These are phyloP conservation scores for Paradendryphiella salina DNA, from an alignment of 2,329 filamentous ascomycete species.

Conservation along the genomic window DNA sequence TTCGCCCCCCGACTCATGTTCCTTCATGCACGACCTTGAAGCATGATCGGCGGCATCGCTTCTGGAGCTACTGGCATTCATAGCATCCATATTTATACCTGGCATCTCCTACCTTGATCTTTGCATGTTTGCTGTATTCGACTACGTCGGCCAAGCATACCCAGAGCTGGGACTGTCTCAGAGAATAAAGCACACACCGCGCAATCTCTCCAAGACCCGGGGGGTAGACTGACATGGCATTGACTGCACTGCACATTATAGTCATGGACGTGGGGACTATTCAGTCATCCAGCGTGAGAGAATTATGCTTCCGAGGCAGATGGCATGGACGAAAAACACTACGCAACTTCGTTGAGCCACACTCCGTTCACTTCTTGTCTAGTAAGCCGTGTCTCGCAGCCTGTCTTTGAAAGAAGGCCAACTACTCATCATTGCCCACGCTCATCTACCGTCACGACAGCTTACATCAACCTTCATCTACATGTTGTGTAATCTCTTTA, in stretches of 20 bases:
- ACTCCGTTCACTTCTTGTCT: background rate
- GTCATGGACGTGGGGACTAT: background rate
- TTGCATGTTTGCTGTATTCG: background rate
- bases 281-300: background rate
- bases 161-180: conserved; percentile 1
- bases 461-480: too few species aligned
- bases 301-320: background rate
- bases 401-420: too few species aligned
- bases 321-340: background rate
- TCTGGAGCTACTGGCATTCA: background rate
- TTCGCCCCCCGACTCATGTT: background rate
- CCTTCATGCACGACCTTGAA: background rate
- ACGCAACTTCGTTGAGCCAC: background rate
- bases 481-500: too few species aligned
- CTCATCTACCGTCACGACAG: background rate
- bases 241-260: background rate
- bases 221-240: background rate
- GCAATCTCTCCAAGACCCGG: conserved; percentile 8
- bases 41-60: background rate
- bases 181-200: conserved; percentile 11
- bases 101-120: background rate
- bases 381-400: too few species aligned
- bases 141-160: background rate
- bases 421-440: too few species aligned
- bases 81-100: background rate